Base-by-base conservation (phyloP, 768 basidiomycete genomes). In the Agrocybe pediades region DNA sequence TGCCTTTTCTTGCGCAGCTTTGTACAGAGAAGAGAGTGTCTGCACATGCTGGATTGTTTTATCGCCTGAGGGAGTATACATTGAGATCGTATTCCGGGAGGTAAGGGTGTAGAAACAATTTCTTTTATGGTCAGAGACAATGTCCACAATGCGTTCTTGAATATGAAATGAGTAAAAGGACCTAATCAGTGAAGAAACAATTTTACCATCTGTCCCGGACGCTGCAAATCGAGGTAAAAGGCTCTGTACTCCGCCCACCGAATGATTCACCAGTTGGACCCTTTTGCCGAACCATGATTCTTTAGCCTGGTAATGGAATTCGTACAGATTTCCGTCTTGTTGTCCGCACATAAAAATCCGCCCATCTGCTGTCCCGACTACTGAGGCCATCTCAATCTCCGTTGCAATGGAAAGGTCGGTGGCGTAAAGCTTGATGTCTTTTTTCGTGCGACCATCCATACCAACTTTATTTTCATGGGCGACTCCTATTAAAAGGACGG, bases 241-340 rank as follows among this genome's bases (percentile, higher is more conserved):
- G 65, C 90, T 92, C 60, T 86, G 83, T 50, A 92, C 78, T 15
- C 87, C 81, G 40, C 89, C 84, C 36, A 90, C 79, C 17, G 94
- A 92, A 64, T 95, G 92, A 62, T 97, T 96, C 65, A 92, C 79
- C 49, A 98, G 77, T 59, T 89, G 85, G 19, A 92, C 84, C 46
- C 86, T 81, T 68, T 93, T 92, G 41, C 86, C 88, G 72, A 97
- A 96, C 94, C 94, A 96, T 0, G 90, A 88, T 63, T 95, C 91
- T 57, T 81, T 88, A 60, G 88, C 86, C 62, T 93, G 90, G 69
- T 98, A 98, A 63, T 90, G 87, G 40, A 98, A 70, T 68, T 98
- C 96, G 69, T 96, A 97, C 49, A 98, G 72, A 65, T 87, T 85
- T 13, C 94, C 94, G 63, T 96, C 93, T 63, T 88, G 85, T 9